Percentiles rank a stretch among this genome's conserved stretches.
These are phyloP conservation scores for Rhypophila decipiens DNA, from an alignment of 495 filamentous ascomycete species.

Conservation along the genomic window DNA sequence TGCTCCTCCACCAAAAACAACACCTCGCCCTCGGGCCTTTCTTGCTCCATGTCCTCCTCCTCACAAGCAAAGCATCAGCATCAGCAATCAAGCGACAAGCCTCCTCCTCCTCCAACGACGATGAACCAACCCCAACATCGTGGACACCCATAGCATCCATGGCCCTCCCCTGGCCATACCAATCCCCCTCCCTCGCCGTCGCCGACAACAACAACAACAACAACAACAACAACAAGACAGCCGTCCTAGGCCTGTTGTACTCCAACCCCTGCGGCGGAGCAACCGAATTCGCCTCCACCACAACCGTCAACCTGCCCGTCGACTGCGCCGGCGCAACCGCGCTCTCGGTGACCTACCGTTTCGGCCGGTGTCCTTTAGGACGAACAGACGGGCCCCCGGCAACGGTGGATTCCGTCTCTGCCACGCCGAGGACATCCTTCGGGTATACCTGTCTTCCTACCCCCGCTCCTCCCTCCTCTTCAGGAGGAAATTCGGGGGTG, in stretches of 20 bases:
- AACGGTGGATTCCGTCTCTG: slow-evolving; percentile 3
- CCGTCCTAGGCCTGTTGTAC: not conserved
- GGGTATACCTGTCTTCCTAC: slow-evolving; percentile 5
- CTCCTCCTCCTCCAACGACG: not conserved
- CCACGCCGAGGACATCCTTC: slow-evolving; percentile 2
- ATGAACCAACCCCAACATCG: not conserved
- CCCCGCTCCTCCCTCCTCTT: not conserved
- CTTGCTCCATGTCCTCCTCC: not conserved
- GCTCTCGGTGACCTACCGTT: slow-evolving; percentile 1
- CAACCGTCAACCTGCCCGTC: slow-evolving; percentile 6
- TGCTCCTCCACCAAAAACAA: not conserved
- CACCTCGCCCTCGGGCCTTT: not conserved
- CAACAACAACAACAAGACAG: not conserved
- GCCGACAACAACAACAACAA: not conserved
- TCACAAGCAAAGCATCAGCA: not conserved
- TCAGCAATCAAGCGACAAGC: not conserved
- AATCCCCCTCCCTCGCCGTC: not conserved
- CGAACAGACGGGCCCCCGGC: not conserved
- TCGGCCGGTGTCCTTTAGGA: slow-evolving; percentile 3
- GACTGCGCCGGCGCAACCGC: slow-evolving; percentile 2
- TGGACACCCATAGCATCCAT: not conserved
- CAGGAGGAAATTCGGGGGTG: too few species aligned
- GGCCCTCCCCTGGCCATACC: not conserved
- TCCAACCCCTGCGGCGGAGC: slow-evolving; percentile 4
- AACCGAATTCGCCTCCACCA: slow-evolving; percentile 9